Percentiles rank a stretch among this genome's conserved stretches.
phyloP scores from a whole-genome alignment of 2,329 filamentous ascomycete genomes.

The Ophiobolus disseminans region DNA sequence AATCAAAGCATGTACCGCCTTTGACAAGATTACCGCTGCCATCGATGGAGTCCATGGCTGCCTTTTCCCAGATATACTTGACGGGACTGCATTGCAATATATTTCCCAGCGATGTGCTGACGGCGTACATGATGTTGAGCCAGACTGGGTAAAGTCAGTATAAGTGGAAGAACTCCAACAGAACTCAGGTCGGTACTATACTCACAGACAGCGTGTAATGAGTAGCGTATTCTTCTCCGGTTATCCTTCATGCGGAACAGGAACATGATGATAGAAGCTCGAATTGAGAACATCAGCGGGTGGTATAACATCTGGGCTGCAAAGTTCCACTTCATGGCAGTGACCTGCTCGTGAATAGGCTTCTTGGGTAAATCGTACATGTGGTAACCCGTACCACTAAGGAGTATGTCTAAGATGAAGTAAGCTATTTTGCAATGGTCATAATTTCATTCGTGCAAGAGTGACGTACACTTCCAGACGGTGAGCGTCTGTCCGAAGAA shows the following conservation, averaged over 20 bases:
- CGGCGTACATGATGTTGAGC: constrained; percentile 44
- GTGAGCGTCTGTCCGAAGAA: constrained; percentile 32
- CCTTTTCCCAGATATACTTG: constrained; percentile 36
- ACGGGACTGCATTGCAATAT: constrained; percentile 46
- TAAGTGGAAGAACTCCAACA: too few relatives aligned
- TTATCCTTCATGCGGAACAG: constrained; percentile 47
- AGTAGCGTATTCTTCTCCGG: constrained; percentile 35
- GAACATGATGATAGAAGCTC: constrained; percentile 49
- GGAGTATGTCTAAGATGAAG: constrained; percentile 28
- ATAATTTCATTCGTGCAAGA: not conserved
- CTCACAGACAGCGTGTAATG: constrained; percentile 41
- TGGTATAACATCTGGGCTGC: constrained; percentile 49
- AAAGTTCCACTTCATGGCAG: constrained; percentile 42
- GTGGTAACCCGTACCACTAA: constrained; percentile 44
- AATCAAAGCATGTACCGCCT: constrained; percentile 44
- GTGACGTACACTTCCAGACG: constrained; percentile 32
- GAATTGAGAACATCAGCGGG: constrained; percentile 46
- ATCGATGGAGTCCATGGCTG: constrained; percentile 39
- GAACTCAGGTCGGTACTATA: not conserved
- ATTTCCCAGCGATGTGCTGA: constrained; percentile 44
- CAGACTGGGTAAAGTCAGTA: too few relatives aligned
- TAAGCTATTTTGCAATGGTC: too few relatives aligned
- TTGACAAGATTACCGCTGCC: constrained; percentile 33
- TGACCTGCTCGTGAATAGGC: constrained; percentile 34
- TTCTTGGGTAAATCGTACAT: constrained; percentile 40